phyloP scores from a whole-genome alignment of 352 stramenopile species.

The Phytophthora brassicae region DNA sequence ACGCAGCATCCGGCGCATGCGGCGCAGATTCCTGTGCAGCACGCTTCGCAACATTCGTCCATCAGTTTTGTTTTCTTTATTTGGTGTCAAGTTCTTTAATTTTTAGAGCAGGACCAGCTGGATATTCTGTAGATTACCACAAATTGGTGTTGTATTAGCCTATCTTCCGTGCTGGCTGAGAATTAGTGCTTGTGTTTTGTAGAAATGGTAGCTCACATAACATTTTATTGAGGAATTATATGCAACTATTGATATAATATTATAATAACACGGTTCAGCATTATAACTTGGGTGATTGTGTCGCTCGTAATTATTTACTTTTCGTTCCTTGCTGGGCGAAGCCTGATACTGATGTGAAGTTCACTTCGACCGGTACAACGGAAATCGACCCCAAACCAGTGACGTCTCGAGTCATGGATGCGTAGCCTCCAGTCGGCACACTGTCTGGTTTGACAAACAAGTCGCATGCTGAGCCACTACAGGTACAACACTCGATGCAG shows the following conservation, averaged over 20 bases:
- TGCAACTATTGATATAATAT: no score
- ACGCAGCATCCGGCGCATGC: conserved; percentile 32
- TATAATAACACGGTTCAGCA: no score
- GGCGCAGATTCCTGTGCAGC: conserved; percentile 22
- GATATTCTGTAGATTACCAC: background rate
- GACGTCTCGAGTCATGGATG: conserved; percentile 5
- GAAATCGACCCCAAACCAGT: background rate
- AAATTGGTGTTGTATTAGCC: no score
- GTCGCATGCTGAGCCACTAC: conserved; percentile 5
- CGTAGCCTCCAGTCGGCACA: background rate
- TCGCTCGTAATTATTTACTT: background rate
- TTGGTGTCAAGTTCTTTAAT: no score
- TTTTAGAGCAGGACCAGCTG: no score
- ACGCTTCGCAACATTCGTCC: conserved; percentile 26
- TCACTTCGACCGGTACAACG: conserved; percentile 8
- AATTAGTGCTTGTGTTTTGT: background rate
- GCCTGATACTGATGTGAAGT: background rate
- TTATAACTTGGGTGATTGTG: no score
- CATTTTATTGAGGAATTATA: no score
- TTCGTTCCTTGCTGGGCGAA: background rate
- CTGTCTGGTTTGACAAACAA: conserved; percentile 1
- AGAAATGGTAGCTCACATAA: no score
- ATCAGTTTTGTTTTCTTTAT: conserved; percentile 13
- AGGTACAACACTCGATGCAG: conserved; percentile 15
- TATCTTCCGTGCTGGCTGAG: background rate